Percentiles rank a stretch among this genome's conserved stretches.
Conservation (phyloP, 2,329 filamentous ascomycete genomes). For the Colletotrichum siamense region DNA sequence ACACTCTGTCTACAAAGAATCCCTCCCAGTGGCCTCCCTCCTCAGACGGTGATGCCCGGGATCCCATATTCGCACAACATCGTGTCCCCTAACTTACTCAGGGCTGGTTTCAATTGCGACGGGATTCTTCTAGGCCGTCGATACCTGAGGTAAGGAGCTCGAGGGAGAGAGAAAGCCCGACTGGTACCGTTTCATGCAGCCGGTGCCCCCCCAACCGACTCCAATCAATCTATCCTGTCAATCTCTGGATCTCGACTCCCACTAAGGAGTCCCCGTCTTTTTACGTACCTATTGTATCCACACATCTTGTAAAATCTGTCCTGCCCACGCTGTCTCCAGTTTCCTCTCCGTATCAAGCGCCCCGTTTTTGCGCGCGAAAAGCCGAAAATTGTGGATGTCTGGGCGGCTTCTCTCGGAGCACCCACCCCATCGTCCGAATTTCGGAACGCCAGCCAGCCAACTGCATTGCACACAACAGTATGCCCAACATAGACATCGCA, state of each 20-base stretch:
- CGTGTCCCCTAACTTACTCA: neutral
- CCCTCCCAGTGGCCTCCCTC: neutral
- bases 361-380: conserved; percentile 19
- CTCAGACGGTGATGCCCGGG: neutral
- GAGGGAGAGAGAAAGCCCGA: conserved; percentile 7
- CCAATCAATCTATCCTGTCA: conserved; percentile 17
- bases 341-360: conserved; percentile 6
- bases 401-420: conserved; percentile 19
- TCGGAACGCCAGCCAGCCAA: conserved; percentile 11
- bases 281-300: conserved; percentile 4
- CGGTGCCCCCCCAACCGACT: conserved; percentile 2
- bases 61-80: neutral
- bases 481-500: neutral
- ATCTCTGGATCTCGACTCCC: conserved; percentile 6
- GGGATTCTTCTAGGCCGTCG: neutral
- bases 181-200: neutral
- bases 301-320: conserved; percentile 10
- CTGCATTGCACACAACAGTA: neutral
- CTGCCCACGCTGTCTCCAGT: conserved; percentile 9
- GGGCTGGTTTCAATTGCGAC: neutral
- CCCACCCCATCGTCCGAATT: conserved; percentile 14
- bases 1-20: neutral
- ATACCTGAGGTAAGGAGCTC: conserved; percentile 9
- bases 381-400: conserved; percentile 12
- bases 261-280: neutral